A percentile compares a stretch with the other conserved stretches of the same genome.
Evolutionary conservation across 1,284 basidiomycete species (phyloP).

Genomic region (Sporisorium reilianum): DNA sequence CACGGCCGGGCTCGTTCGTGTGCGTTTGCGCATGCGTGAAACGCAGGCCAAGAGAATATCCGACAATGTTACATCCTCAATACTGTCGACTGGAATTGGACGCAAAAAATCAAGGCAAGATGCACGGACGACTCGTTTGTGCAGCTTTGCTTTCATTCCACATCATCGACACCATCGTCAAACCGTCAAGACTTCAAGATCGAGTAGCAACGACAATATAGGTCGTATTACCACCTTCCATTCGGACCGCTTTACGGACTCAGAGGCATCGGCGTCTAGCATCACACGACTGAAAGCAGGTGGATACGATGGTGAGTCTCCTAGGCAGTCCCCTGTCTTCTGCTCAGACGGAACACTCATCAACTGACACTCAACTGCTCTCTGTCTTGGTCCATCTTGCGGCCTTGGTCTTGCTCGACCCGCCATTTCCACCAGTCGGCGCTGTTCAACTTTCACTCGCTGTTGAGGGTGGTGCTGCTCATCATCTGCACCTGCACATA

Average conservation of each 20-base stretch:
- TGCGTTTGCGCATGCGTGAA: not conserved
- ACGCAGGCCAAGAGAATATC: not conserved
- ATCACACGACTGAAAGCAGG: not conserved
- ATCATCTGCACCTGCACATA: slow-evolving; percentile 98
- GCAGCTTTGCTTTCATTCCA: not conserved
- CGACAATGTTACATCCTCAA: not conserved
- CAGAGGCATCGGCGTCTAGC: too few species aligned
- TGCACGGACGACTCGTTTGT: not conserved
- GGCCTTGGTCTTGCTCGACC: not conserved
- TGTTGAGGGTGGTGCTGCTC: slow-evolving; percentile 91
- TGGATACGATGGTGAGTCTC: slow-evolving; percentile 7
- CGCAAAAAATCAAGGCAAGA: not conserved
- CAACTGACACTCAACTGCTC: slow-evolving; percentile 6
- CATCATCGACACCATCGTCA: not conserved
- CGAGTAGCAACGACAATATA: not conserved
- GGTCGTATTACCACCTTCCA: not conserved
- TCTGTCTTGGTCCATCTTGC: not conserved
- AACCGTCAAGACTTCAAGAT: not conserved
- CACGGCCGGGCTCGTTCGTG: not conserved
- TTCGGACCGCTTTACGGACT: too few species aligned
- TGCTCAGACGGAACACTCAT: not conserved
- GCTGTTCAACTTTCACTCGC: slow-evolving; percentile 96
- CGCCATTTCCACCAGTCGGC: too few species aligned
- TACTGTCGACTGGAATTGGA: not conserved
- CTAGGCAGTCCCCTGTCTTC: not conserved